phyloP scores from a whole-genome alignment of 116 monocot genomes.

The Posidonia oceanica region DNA sequence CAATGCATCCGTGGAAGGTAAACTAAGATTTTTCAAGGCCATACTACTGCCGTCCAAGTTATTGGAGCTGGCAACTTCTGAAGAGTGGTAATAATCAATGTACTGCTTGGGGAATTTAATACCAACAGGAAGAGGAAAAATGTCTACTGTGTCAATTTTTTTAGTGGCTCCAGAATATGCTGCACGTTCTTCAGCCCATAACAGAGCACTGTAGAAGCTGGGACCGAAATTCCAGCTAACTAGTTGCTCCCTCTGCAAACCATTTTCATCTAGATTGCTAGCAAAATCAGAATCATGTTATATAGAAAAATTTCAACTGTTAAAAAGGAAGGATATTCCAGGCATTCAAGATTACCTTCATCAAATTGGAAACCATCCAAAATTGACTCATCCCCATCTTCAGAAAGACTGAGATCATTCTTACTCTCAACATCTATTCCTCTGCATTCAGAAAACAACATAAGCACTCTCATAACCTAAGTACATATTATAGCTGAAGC shows the following conservation, averaged over 20 bases:
- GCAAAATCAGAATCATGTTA: neutral
- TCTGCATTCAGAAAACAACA: neutral
- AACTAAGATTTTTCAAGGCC: constrained; percentile 8
- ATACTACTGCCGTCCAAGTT: constrained; percentile 10
- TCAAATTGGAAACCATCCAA: neutral
- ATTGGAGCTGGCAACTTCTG: constrained; percentile 10
- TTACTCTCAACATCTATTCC: neutral
- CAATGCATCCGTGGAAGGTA: constrained; percentile 15
- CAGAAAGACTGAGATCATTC: neutral
- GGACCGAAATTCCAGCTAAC: constrained; percentile 39
- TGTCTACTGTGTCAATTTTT: constrained; percentile 20
- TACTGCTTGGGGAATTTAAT: constrained; percentile 35
- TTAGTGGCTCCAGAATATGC: constrained; percentile 15
- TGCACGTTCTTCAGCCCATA: constrained; percentile 61
- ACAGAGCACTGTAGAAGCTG: constrained; percentile 62
- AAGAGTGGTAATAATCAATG: constrained; percentile 7
- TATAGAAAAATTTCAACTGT: neutral
- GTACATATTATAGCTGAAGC: neutral
- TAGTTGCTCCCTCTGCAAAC: constrained; percentile 15
- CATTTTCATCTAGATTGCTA: constrained; percentile 18
- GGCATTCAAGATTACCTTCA: neutral
- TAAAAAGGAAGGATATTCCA: no score
- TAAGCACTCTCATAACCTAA: neutral
- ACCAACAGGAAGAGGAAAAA: constrained; percentile 54
- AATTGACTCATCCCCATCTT: neutral